Conservation (phyloP, 2,329 filamentous ascomycete genomes). For the Ceratocystis albifundus region DNA sequence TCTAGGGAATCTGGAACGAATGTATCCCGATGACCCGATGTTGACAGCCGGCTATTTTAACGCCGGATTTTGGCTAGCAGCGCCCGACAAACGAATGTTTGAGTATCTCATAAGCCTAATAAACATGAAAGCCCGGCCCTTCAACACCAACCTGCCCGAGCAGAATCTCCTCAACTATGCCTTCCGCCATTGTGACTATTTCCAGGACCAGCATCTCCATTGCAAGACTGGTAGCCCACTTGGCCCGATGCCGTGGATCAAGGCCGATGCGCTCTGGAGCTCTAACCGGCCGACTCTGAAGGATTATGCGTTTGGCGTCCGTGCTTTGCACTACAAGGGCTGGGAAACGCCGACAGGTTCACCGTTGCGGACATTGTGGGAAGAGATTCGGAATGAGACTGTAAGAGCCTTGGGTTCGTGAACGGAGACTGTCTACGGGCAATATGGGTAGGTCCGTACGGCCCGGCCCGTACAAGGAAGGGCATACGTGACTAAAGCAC, state of each 20-base stretch:
- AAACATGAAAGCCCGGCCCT: conserved; percentile 28
- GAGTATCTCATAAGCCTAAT: conserved; percentile 31
- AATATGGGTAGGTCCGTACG: not conserved
- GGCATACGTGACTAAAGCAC: too few relatives aligned
- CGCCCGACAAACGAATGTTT: conserved; percentile 32
- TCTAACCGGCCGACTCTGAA: conserved; percentile 17
- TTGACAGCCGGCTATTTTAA: conserved; percentile 29
- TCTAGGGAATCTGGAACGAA: conserved; percentile 29
- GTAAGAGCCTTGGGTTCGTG: not conserved
- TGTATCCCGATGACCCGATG: conserved; percentile 29
- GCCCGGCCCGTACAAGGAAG: not conserved
- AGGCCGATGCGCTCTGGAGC: conserved; percentile 20
- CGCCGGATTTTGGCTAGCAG: conserved; percentile 34
- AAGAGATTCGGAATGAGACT: conserved; percentile 3
- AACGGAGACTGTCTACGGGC: not conserved
- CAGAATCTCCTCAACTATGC: conserved; percentile 37
- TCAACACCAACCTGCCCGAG: conserved; percentile 33
- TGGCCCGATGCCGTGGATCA: conserved; percentile 21
- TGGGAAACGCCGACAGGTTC: conserved; percentile 16
- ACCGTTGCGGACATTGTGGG: conserved; percentile 19
- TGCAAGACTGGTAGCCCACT: conserved; percentile 17
- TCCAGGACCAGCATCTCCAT: conserved; percentile 12
- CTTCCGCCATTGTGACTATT: conserved; percentile 28
- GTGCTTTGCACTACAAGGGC: conserved; percentile 22
- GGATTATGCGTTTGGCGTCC: conserved; percentile 19